These are phyloP conservation scores for Spergularia bocconei DNA, from an alignment of 148 eudicot genomes.

Conservation along the genomic window DNA sequence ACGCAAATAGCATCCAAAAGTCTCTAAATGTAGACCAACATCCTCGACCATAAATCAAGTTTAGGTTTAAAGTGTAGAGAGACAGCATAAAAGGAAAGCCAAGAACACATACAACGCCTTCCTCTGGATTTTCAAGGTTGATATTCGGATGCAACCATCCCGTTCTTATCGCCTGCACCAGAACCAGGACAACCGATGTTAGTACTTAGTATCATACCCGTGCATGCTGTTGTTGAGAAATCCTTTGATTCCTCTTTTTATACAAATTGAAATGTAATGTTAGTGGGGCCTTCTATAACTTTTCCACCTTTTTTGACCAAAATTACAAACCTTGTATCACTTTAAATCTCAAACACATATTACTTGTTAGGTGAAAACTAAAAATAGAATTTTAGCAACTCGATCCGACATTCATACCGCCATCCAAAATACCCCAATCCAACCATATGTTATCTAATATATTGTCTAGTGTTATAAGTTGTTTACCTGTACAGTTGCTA, in stretches of 20 bases:
- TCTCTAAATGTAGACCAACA: too few species aligned
- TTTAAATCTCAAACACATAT: too few species aligned
- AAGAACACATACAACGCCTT: slow-evolving; percentile 71
- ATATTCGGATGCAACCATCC: slow-evolving; percentile 98
- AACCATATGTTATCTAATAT: neutral
- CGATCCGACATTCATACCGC: neutral
- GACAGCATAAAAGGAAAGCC: neutral
- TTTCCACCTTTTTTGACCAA: too few species aligned
- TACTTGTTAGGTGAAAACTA: neutral
- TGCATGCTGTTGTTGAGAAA: too few species aligned
- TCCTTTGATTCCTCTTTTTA: neutral
- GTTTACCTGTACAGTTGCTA: slow-evolving; percentile 87
- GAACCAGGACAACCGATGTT: slow-evolving; percentile 5
- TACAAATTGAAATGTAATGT: neutral
- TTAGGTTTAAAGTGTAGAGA: too few species aligned
- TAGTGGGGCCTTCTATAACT: neutral
- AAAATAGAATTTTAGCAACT: neutral
- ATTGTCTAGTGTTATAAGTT: neutral
- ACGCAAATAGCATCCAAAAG: neutral
- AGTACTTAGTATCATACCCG: neutral
- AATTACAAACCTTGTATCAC: too few species aligned
- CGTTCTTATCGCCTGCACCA: slow-evolving; percentile 74
- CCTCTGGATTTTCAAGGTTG: slow-evolving; percentile 86
- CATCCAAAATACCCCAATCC: neutral
- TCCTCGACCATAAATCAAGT: too few species aligned